Percentiles rank a stretch among this genome's conserved stretches.
These are phyloP conservation scores for Lathyrus tuberosus DNA, from an alignment of 306 rosid species.

Conservation along the genomic window DNA sequence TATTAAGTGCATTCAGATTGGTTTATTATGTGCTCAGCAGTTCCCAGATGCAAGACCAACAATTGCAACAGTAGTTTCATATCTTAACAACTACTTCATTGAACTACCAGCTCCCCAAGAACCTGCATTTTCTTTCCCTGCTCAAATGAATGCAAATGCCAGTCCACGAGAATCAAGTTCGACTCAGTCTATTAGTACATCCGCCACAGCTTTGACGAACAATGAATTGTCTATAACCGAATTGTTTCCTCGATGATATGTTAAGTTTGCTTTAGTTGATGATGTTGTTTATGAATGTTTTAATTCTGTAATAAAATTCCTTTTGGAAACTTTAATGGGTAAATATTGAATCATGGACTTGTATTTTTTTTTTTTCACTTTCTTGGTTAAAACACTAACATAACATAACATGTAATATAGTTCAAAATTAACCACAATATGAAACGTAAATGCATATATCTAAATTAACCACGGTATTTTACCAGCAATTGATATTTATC, in stretches of 20 bases:
- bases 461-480: no score
- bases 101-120: not conserved
- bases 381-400: no score
- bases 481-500: no score
- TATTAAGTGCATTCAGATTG: conserved; percentile 18
- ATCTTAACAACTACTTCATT: not conserved
- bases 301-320: not conserved
- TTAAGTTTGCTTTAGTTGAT: not conserved
- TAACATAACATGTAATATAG: no score
- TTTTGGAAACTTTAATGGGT: no score
- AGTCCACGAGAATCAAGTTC: conserved; percentile 21
- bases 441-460: no score
- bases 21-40: conserved; percentile 22
- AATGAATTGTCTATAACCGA: conserved; percentile 8
- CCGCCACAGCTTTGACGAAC: not conserved
- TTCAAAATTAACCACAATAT: no score
- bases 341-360: no score
- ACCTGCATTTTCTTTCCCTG: conserved; percentile 4
- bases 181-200: not conserved
- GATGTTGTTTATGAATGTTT: not conserved
- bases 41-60: conserved; percentile 16
- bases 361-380: no score
- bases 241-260: conserved; percentile 3
- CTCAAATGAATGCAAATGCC: not conserved
- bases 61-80: conserved; percentile 11